Conservation (phyloP, 768 basidiomycete species). For the Mycena sanguinolenta region DNA sequence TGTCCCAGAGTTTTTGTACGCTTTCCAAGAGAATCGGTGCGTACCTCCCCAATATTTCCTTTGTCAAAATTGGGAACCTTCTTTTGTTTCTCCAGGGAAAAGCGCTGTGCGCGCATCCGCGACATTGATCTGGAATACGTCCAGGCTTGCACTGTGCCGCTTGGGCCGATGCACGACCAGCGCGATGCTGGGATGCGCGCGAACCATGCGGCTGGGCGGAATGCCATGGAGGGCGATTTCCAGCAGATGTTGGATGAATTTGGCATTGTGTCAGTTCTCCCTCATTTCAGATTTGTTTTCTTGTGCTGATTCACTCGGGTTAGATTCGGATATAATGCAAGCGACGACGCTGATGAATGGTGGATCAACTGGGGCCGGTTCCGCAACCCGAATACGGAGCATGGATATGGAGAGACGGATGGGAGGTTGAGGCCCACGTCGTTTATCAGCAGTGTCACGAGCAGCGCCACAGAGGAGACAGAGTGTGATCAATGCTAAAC, state of each 20-base stretch:
- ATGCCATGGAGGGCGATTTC: not conserved
- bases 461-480: no score
- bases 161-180: constrained; percentile 15
- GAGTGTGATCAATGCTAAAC: no score
- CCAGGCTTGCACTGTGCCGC: not conserved
- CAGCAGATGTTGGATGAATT: not conserved
- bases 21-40: constrained; percentile 27
- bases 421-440: no score
- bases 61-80: no score
- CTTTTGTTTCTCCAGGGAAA: not conserved
- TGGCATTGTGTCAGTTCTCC: not conserved
- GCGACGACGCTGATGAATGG: not conserved
- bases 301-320: not conserved
- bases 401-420: not conserved
- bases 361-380: not conserved
- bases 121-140: constrained; percentile 5
- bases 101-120: constrained; percentile 9
- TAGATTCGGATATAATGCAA: not conserved
- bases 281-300: no score
- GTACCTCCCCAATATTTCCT: not conserved
- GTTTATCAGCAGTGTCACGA: no score
- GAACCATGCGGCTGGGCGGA: not conserved
- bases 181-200: not conserved
- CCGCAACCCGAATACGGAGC: not conserved
- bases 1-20: constrained; percentile 26